A percentile compares a stretch with the other conserved stretches of the same genome.
These are phyloP conservation scores for Pistacia vera DNA, from an alignment of 345 rosid species.

Conservation along the genomic window DNA sequence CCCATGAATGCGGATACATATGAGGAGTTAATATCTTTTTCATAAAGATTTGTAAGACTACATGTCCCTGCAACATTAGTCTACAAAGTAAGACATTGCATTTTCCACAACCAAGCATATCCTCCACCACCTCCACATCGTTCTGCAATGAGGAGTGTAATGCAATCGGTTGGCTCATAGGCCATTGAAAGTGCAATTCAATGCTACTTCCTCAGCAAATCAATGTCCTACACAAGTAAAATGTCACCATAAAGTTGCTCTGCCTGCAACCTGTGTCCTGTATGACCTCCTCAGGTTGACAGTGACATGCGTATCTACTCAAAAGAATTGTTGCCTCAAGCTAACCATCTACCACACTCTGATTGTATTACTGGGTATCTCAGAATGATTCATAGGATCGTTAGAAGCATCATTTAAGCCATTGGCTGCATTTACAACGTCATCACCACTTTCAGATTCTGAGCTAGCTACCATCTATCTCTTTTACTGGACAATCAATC, in stretches of 20 bases:
- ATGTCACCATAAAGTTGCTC: not conserved
- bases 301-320: not conserved
- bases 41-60: not conserved
- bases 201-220: not conserved
- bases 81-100: not conserved
- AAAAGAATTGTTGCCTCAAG: not conserved
- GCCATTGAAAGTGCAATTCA: not conserved
- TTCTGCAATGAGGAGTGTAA: not conserved
- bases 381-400: not conserved
- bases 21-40: not conserved
- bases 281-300: conserved; percentile 9
- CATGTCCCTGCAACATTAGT: not conserved
- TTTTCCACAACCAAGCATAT: not conserved
- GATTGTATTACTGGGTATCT: conserved; percentile 14
- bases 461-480: conserved; percentile 69
- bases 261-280: not conserved
- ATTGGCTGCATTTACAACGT: conserved; percentile 14
- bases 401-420: conserved; percentile 10
- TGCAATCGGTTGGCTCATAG: not conserved
- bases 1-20: not conserved
- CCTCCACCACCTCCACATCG: too few species aligned
- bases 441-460: conserved; percentile 58
- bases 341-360: conserved; percentile 14
- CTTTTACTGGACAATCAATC: conserved; percentile 67
- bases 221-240: not conserved